A percentile compares a stretch with the other conserved stretches of the same genome.
Evolutionary conservation across 2,329 filamentous ascomycete genomes (phyloP).

Genomic region (Diaporthe citri): DNA sequence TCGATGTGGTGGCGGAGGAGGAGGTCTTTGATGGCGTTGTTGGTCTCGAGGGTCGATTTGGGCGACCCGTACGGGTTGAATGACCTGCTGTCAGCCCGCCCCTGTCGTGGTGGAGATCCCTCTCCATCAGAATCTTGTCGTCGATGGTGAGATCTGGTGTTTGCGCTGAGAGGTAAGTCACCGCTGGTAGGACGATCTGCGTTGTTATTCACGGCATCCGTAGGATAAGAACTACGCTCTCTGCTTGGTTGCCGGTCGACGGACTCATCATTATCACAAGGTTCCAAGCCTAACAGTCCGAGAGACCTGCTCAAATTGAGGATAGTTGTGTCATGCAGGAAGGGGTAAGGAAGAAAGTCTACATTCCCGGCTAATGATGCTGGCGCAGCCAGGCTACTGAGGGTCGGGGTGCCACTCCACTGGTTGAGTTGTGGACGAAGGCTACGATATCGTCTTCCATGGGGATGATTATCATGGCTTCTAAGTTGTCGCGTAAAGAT

Average conservation of each 20-base stretch:
- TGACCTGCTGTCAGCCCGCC: neutral
- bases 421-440: neutral
- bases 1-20: constrained; percentile 13
- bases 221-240: neutral
- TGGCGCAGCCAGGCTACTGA: neutral
- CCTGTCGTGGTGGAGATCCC: constrained; percentile 18
- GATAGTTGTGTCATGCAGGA: neutral
- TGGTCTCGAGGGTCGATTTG: constrained; percentile 29
- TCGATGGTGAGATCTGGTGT: neutral
- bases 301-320: neutral
- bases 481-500: neutral
- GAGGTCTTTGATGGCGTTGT: constrained; percentile 35
- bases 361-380: neutral
- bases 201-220: neutral
- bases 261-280: neutral
- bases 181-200: neutral
- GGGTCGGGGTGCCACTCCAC: too few relatives aligned
- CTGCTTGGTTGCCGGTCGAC: neutral
- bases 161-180: neutral
- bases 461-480: neutral
- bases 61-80: constrained; percentile 22
- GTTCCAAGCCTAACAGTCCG: neutral
- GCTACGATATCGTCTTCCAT: neutral
- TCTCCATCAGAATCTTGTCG: constrained; percentile 10
- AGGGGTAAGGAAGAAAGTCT: neutral